Conservation (phyloP, 306 rosid species). For the Cicer yamashitae region DNA sequence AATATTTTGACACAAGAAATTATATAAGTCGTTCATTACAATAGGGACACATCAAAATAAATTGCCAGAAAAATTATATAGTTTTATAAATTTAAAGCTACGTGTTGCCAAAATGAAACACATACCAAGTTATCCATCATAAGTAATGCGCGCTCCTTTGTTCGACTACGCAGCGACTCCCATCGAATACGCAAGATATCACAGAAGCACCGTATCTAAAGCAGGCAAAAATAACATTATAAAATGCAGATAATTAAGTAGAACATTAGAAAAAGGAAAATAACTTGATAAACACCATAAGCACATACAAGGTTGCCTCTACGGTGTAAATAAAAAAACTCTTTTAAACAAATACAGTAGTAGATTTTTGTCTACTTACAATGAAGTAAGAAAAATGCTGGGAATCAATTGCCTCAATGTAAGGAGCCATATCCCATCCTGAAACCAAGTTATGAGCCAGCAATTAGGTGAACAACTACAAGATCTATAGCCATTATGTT, state of each 20-base stretch:
- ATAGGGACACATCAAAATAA: constrained; percentile 24
- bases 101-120: constrained; percentile 30
- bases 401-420: constrained; percentile 88
- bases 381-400: constrained; percentile 66
- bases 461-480: constrained; percentile 20
- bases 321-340: constrained; percentile 34
- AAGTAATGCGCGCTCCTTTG: constrained; percentile 85
- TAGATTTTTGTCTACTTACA: constrained; percentile 56
- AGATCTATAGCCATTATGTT: constrained; percentile 17
- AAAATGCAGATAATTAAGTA: constrained; percentile 20
- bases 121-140: constrained; percentile 94
- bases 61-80: constrained; percentile 18
- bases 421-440: constrained; percentile 99
- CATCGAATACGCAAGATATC: constrained; percentile 83
- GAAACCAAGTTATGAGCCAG: constrained; percentile 48
- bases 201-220: constrained; percentile 68
- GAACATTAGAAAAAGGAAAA: constrained; percentile 21
- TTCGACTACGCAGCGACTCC: constrained; percentile 91
- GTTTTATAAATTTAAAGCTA: constrained; percentile 5
- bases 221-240: constrained; percentile 33
- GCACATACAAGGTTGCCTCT: constrained; percentile 24
- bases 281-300: not conserved
- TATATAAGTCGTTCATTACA: constrained; percentile 16
- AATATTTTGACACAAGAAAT: constrained; percentile 26
- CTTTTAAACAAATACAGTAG: constrained; percentile 29